Evolutionary conservation across 495 filamentous ascomycete species (phyloP).

Genomic region (Barbatosphaeria neglecta): DNA sequence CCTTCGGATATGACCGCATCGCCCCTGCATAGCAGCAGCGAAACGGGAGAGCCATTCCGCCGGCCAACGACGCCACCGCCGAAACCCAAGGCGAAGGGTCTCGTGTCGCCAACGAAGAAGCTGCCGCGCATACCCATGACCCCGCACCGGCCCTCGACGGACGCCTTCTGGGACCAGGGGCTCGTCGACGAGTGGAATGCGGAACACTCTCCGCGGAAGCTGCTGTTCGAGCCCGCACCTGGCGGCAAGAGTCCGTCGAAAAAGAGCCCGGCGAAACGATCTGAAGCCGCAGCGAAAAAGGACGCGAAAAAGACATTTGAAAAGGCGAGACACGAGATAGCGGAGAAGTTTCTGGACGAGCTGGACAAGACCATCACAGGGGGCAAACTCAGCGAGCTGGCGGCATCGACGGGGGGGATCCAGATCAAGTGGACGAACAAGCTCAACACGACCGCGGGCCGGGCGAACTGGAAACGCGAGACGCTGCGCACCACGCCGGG

Average conservation of each 20-base stretch:
- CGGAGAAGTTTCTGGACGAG: conserved; percentile 55
- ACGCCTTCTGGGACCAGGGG: conserved; percentile 72
- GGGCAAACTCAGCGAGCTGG: conserved; percentile 47
- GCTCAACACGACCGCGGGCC: conserved; percentile 75
- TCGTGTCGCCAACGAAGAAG: conserved; percentile 27
- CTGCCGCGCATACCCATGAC: conserved; percentile 22
- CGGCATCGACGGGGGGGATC: conserved; percentile 62
- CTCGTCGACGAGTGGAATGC: conserved; percentile 75
- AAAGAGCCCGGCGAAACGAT: conserved; percentile 4
- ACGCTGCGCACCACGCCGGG: conserved; percentile 22
- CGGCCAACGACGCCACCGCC: conserved; percentile 11
- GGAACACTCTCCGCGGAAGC: conserved; percentile 57
- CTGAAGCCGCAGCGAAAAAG: conserved; percentile 14
- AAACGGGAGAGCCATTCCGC: conserved; percentile 6
- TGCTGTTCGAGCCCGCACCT: conserved; percentile 18
- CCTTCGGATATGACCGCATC: not conserved
- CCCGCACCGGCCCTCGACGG: conserved; percentile 52
- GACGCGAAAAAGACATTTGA: conserved; percentile 56
- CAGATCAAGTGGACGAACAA: conserved; percentile 74
- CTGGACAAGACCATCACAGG: conserved; percentile 57
- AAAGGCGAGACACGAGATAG: conserved; percentile 50
- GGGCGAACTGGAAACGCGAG: conserved; percentile 69
- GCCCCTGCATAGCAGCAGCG: not conserved
- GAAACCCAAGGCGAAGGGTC: conserved; percentile 9
- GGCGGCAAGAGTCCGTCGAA: conserved; percentile 10